Base-by-base conservation (phyloP, 352 stramenopile species). In the Phytopythium delawarense region DNA sequence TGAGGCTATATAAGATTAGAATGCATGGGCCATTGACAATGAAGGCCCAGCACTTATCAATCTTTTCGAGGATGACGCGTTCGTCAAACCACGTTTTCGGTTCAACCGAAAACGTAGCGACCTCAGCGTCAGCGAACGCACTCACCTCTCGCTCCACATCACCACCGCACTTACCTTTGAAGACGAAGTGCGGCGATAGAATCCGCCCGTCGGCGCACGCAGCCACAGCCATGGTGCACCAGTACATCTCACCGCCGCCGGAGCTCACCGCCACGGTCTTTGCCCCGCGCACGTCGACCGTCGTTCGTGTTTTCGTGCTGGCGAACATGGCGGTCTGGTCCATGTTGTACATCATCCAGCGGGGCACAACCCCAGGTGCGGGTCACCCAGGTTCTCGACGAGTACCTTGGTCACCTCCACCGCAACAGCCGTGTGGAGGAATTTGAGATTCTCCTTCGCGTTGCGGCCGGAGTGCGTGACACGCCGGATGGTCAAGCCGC, bases 241-340 rank as follows among this genome's bases (percentile, higher is more conserved):
- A 34, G 54, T 70, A 65, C 35, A 46, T 61, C 42, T 61, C 56
- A 1, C 45, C 23, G 7, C 45, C 45, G 16, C 23, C 45, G 2
- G 45, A 52, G 18, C 18, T 2, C 5, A 32, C 45, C 9, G 45
- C 18, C 7, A 52, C 45, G 7, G 45, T 52, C 9, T 52, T 52
- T 18, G 45, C 45, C 45, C n/a, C n/a, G 45, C 12, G 45, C 45
- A 52, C 45, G 7, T 52, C 45, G 18, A 52, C 45, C 7, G 45
- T 52, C 1, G 45, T 52, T 18, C 5, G 45, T 15, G 45, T n/a
- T 4, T 2, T n/a, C 9, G 12, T 7, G 23, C 45, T 52, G 18
- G 12, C n/a, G 45, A 52, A 52, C 45, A 52, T 52, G 4, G 45
- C 45, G 6, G 45, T 52, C 45, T 52, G 45, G 45, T 52, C 45